A percentile compares a stretch with the other conserved stretches of the same genome.
Conservation (phyloP, 345 rosid genomes). For the Trapa bicornis region DNA sequence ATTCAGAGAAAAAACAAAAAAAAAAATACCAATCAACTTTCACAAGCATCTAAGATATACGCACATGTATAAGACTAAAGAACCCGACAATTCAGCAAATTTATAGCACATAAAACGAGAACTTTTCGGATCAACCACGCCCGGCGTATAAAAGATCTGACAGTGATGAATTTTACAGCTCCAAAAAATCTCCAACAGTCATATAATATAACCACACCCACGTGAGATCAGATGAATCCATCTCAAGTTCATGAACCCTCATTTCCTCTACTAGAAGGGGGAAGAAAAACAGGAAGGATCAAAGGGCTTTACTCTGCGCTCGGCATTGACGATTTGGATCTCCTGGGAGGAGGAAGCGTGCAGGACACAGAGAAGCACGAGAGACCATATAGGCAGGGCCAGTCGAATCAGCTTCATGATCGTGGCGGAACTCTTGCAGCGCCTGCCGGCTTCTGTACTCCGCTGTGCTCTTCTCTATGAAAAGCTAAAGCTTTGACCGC, state of each 20-base stretch:
- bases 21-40: neutral
- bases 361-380: conserved; percentile 22
- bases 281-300: neutral
- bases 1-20: neutral
- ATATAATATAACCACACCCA: neutral
- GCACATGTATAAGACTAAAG: neutral
- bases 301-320: conserved; percentile 53
- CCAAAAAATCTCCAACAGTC: neutral
- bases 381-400: conserved; percentile 21
- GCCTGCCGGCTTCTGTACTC: neutral
- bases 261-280: neutral
- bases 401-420: conserved; percentile 21
- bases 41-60: neutral
- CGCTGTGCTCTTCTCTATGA: neutral
- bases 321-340: conserved; percentile 70
- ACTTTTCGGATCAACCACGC: neutral
- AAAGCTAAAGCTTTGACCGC: neutral
- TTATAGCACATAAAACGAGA: neutral
- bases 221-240: neutral
- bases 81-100: neutral
- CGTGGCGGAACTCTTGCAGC: conserved; percentile 24
- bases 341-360: conserved; percentile 30
- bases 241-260: neutral
- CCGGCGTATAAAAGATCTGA: neutral
- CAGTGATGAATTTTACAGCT: neutral